These are phyloP conservation scores for Aureobasidium uvarum DNA, from an alignment of 2,329 filamentous ascomycete genomes.

Conservation along the genomic window DNA sequence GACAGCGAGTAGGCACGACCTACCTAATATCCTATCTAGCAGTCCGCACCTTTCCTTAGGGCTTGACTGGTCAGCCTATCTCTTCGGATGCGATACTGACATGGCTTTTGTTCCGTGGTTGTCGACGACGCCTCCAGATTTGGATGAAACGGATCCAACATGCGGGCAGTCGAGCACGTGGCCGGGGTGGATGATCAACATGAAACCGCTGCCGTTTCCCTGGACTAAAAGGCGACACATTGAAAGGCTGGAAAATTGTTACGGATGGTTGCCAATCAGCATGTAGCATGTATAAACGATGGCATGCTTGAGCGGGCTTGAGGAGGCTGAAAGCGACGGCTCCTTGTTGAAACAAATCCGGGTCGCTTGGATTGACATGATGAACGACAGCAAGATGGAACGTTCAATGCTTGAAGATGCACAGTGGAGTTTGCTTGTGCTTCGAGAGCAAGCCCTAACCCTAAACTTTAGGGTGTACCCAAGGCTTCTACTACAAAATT, in stretches of 20 bases:
- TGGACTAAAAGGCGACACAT: background rate
- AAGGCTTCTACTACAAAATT: background rate
- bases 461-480: background rate
- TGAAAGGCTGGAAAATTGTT: background rate
- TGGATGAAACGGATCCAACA: conserved; percentile 12
- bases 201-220: background rate
- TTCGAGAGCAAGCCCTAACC: background rate
- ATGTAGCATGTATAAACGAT: background rate
- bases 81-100: too few relatives aligned
- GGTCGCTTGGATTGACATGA: background rate
- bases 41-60: background rate
- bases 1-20: background rate
- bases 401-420: background rate
- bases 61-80: background rate
- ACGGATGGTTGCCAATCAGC: background rate
- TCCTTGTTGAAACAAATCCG: background rate
- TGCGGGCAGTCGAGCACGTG: background rate
- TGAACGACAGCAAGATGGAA: conserved; percentile 10
- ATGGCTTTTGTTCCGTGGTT: too few relatives aligned
- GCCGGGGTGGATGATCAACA: background rate
- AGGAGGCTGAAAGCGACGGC: background rate
- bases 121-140: background rate
- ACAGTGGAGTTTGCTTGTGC: background rate
- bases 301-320: background rate
- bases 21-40: background rate